These are phyloP conservation scores for Gamarada debralockiae DNA, from an alignment of 495 filamentous ascomycete genomes.

Conservation along the genomic window DNA sequence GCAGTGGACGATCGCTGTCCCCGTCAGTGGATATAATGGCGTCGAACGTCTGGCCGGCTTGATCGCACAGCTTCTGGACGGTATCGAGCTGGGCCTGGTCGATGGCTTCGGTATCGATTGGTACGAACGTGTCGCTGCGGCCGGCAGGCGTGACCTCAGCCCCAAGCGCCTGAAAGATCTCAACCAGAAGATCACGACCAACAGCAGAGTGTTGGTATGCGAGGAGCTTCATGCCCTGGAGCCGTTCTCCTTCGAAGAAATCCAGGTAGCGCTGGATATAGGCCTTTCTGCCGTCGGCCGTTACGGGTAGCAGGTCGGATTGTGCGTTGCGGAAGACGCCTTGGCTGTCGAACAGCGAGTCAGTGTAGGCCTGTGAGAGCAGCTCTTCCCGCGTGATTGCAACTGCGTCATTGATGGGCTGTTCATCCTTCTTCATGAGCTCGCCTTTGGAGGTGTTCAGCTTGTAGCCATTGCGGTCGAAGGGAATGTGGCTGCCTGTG, in stretches of 20 bases:
- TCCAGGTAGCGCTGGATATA: slow-evolving; percentile 8
- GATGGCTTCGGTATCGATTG: slow-evolving; percentile 12
- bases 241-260: slow-evolving; percentile 10
- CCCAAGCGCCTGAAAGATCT: slow-evolving; percentile 6
- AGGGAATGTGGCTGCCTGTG: slow-evolving; percentile 12
- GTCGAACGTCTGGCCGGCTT: slow-evolving; percentile 7
- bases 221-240: slow-evolving; percentile 11
- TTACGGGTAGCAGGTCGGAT: slow-evolving; percentile 3
- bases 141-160: slow-evolving; percentile 9
- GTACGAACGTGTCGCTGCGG: slow-evolving; percentile 10
- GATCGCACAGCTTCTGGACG: slow-evolving; percentile 1
- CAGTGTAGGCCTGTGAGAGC: slow-evolving; percentile 4
- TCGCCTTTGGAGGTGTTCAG: slow-evolving; percentile 9
- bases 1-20: slow-evolving; percentile 7
- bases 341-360: slow-evolving; percentile 8
- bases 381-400: slow-evolving; percentile 7
- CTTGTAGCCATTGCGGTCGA: slow-evolving; percentile 12
- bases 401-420: slow-evolving; percentile 9
- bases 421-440: slow-evolving; percentile 9
- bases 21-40: slow-evolving; percentile 9
- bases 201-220: slow-evolving; percentile 11
- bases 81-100: slow-evolving; percentile 8
- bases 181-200: slow-evolving; percentile 10
- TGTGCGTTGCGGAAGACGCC: slow-evolving; percentile 7
- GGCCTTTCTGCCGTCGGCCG: not conserved